Evolutionary conservation across 371 early-diverging fungal species (phyloP), one percentile per base, ranked within the genome.

Genomic region (Mortierella sp.): DNA sequence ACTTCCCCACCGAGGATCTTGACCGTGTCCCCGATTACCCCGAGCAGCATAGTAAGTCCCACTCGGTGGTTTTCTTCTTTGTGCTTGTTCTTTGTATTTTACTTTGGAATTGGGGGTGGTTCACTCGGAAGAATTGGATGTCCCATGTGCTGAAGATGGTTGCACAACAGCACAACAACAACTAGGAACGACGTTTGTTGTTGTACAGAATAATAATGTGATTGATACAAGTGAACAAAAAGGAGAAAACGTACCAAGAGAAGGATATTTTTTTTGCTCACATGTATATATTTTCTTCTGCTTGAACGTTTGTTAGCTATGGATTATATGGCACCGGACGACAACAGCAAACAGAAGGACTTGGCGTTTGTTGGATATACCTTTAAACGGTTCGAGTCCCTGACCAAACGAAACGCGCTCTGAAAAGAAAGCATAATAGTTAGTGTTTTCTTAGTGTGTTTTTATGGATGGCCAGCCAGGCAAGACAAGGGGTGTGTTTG

Each of bases 341-440:
- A 86, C 7, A 88, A 88, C 65, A 87, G 90, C 73, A 91, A 93
- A 68, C 93, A 93, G 82, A 96, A 95, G 84, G 97, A 98, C 73
- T 86, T 98, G 71, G 97, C 98, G 40, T 98, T 98, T 89, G 97
- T 98, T 47, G 98, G 98, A 37, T 98, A 97, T 87, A 98, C 98
- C 19, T 98, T 93, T 83, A 97, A 97, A 85, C 89, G 96, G 55
- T 98, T 97, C 86, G 98, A 98, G 74, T 93, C 93, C 73, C 79
- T 96, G 40, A 94, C 95, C 26, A 90, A 91, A 76, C 92, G 93
- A 76, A 93, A 96, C 82, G 93, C 93, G 29, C 87, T 95, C 76
- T 95, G 90, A 77, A 63, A 47, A 44, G 66, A 45, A 47, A 65
- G 16, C 66, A 29, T n/a, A n/a, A n/a, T n/a, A n/a, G n/a, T n/a